These are phyloP conservation scores for Pisolithus marmoratus DNA, from an alignment of 768 basidiomycete species.

Conservation along the genomic window DNA sequence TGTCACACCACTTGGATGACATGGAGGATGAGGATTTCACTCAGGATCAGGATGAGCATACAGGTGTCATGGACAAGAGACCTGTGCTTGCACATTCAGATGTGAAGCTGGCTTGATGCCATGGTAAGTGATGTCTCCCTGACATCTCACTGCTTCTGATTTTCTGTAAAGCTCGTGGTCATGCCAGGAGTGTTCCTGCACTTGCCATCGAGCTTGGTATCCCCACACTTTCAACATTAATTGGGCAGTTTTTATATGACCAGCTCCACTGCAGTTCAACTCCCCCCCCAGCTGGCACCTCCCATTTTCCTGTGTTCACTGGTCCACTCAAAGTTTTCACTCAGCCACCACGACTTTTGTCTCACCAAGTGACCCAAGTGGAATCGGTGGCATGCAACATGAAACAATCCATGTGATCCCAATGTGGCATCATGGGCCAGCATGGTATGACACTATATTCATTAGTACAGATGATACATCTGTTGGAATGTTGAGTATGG, in stretches of 20 bases:
- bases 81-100: neutral
- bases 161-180: too few relatives aligned
- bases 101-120: neutral
- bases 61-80: neutral
- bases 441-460: constrained; percentile 28
- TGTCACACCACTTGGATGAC: neutral
- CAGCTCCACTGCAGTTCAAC: neutral
- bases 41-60: neutral
- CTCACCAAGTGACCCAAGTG: neutral
- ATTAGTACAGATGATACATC: constrained; percentile 10
- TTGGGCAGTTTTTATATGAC: neutral
- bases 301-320: neutral
- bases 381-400: constrained; percentile 16
- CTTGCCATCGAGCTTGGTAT: neutral
- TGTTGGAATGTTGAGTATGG: constrained; percentile 21
- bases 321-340: neutral
- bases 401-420: constrained; percentile 26
- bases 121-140: neutral
- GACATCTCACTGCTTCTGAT: neutral
- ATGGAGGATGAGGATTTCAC: neutral
- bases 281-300: neutral
- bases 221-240: neutral
- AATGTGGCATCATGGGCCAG: constrained; percentile 22
- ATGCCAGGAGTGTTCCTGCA: too few relatives aligned
- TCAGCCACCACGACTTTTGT: neutral